Percentiles rank a stretch among this genome's conserved stretches.
These are phyloP conservation scores for Lipomyces sp. DNA, from an alignment of 805 yeast species.

Conservation along the genomic window DNA sequence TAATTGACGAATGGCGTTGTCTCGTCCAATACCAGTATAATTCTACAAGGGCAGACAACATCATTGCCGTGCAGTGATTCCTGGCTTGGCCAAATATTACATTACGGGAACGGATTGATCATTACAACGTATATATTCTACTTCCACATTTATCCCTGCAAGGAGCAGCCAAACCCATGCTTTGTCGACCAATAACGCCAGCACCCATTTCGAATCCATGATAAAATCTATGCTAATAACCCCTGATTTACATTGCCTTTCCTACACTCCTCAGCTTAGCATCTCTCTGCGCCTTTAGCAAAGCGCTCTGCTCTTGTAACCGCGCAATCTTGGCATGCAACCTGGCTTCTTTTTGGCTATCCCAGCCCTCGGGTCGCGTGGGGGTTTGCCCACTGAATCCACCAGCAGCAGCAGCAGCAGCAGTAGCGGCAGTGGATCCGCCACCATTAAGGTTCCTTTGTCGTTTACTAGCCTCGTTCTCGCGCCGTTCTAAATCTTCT, in stretches of 20 bases:
- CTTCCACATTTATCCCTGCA: background rate
- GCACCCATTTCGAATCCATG: background rate
- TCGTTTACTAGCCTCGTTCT: slow-evolving; percentile 18
- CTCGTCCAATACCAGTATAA: too few species aligned
- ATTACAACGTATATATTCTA: background rate
- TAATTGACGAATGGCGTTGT: too few species aligned
- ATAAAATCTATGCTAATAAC: background rate
- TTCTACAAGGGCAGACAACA: too few species aligned
- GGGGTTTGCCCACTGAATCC: background rate
- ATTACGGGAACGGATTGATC: too few species aligned
- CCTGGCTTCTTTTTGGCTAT: slow-evolving; percentile 17
- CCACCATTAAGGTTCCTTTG: background rate
- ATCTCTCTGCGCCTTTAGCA: slow-evolving; percentile 26
- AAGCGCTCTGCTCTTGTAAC: slow-evolving; percentile 32
- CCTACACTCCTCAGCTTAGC: slow-evolving; percentile 20
- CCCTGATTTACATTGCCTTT: background rate
- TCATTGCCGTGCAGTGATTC: too few species aligned
- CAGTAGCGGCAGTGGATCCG: background rate
- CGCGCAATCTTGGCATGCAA: slow-evolving; percentile 27
- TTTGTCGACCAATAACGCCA: background rate
- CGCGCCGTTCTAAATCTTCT: slow-evolving; percentile 34
- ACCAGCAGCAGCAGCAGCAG: background rate
- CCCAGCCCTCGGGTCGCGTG: slow-evolving; percentile 18
- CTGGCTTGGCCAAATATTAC: too few species aligned
- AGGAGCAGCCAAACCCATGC: background rate